A percentile compares a stretch with the other conserved stretches of the same genome.
These are phyloP conservation scores for Tilletia caries DNA, from an alignment of 1,284 basidiomycete genomes.

Conservation along the genomic window DNA sequence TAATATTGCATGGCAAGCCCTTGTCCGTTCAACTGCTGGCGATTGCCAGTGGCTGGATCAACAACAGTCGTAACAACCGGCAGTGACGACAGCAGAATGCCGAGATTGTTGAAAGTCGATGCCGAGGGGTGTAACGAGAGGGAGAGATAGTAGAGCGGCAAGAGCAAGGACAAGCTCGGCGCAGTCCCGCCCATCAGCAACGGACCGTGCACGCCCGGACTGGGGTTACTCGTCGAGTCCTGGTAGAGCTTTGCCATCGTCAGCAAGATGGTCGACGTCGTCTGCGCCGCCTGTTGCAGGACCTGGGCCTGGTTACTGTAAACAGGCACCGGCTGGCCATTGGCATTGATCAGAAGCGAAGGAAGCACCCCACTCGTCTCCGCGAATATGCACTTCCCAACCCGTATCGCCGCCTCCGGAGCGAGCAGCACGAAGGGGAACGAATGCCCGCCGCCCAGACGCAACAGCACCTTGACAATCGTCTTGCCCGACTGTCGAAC, in stretches of 20 bases:
- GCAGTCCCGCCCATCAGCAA: conserved; percentile 54
- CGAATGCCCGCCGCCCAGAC: conserved; percentile 36
- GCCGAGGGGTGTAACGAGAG: conserved; percentile 61
- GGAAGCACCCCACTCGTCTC: conserved; percentile 37
- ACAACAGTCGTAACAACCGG: conserved; percentile 47
- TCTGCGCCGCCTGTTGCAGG: conserved; percentile 52
- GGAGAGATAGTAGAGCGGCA: conserved; percentile 64
- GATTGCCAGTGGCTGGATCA: conserved; percentile 42
- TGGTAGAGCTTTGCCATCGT: conserved; percentile 63
- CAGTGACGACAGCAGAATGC: conserved; percentile 62
- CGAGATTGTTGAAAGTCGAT: conserved; percentile 64
- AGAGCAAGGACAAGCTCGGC: conserved; percentile 58
- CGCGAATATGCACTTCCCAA: conserved; percentile 37
- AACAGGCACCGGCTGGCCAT: conserved; percentile 8
- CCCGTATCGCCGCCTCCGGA: conserved; percentile 29
- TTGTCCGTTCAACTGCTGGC: conserved; percentile 45
- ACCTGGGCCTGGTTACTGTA: conserved; percentile 30
- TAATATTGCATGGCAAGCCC: conserved; percentile 63
- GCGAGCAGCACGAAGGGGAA: conserved; percentile 40
- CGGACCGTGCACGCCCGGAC: conserved; percentile 30
- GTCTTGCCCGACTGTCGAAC: conserved; percentile 40
- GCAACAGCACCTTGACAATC: conserved; percentile 32
- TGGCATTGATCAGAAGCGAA: conserved; percentile 20
- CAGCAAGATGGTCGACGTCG: conserved; percentile 62
- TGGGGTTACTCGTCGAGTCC: conserved; percentile 52